Percentiles rank a stretch among this genome's conserved stretches.
Evolutionary conservation across 371 early-diverging fungal genomes (phyloP).

Genomic region (Amoeboaphelidium protococcarum): DNA sequence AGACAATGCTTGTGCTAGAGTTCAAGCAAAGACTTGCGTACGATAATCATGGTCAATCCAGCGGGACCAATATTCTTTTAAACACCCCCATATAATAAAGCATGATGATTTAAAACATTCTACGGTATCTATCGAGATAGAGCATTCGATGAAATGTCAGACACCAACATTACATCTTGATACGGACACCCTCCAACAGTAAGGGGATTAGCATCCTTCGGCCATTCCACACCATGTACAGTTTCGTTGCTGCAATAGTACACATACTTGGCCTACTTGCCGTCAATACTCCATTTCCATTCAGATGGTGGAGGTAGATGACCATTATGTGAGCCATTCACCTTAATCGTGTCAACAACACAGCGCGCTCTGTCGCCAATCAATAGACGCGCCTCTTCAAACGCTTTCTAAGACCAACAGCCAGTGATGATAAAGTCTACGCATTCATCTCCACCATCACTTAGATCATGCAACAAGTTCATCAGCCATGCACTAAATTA

Average conservation of each 20-base stretch:
- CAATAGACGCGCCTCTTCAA: slow-evolving; percentile 33
- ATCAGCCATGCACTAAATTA: no score
- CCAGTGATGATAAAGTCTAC: slow-evolving; percentile 80
- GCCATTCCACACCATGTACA: slow-evolving; percentile 77
- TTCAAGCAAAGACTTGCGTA: slow-evolving; percentile 58
- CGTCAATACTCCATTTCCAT: slow-evolving; percentile 46
- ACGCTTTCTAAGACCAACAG: slow-evolving; percentile 68
- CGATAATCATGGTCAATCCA: slow-evolving; percentile 69
- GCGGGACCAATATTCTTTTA: slow-evolving; percentile 89
- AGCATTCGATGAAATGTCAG: no score
- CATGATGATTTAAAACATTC: slow-evolving; percentile 22
- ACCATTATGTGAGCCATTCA: no score
- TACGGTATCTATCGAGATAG: no score
- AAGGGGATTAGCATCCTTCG: slow-evolving; percentile 11
- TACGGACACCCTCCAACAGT: background rate
- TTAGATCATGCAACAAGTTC: no score
- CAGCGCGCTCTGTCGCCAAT: background rate
- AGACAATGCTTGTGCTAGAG: slow-evolving; percentile 21
- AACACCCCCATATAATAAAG: slow-evolving; percentile 73
- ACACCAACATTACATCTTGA: no score
- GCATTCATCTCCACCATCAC: background rate
- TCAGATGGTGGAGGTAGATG: no score
- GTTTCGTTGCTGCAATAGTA: slow-evolving; percentile 95
- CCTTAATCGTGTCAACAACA: background rate
- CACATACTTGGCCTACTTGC: slow-evolving; percentile 38